Evolutionary conservation across 1,284 basidiomycete genomes (phyloP), one percentile per base, ranked within the genome.

Genomic region (Boletellus deceptivus): DNA sequence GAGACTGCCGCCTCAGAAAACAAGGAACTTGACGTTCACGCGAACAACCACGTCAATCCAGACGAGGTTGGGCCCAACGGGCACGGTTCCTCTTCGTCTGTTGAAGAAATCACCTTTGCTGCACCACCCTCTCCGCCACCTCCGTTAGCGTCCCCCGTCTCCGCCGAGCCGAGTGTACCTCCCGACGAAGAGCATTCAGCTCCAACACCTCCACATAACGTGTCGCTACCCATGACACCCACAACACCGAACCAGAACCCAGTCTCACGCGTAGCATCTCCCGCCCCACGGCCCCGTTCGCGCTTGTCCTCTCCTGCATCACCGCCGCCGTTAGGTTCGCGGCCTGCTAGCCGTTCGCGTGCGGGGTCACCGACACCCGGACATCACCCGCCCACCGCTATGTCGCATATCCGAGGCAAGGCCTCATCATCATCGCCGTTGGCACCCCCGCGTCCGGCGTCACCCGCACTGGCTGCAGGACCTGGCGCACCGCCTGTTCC

Each of bases 141-240:
- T 0, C 29, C 22, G 7, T 18, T 39, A 7, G 54, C 40, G 6
- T 20, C 52, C 35, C 39, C 43, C 1, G 17, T 38, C 16, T 3
- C 46, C 41, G n/a, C 41, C 3, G 55, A 64, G 25, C 8, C 42
- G 0, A 45, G 14, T 22, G 24, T 33, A 20, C 39, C 44, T 22
- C 25, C 33, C 10, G 16, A 27, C 17, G 43, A 52, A 43, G 44
- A 68, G 10, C 43, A 54, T 8, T 10, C 38, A 8, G 40, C 39
- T 1, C 41, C 55, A 7, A 34, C 55, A 20, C 54, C 66, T 8
- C 60, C 66, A 3, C 50, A 38, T 6, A 42, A 43, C 20, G 14
- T 62, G 4, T 55, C 67, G 4, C 62, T 64, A 9, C 62, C 67
- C 10, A 27, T 52, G 33, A 65, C 61, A 6, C 67, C 65, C 13